A percentile compares a stretch with the other conserved stretches of the same genome.
Conservation (phyloP, 2,329 filamentous ascomycete species). For the Stemphylium vesicarium region DNA sequence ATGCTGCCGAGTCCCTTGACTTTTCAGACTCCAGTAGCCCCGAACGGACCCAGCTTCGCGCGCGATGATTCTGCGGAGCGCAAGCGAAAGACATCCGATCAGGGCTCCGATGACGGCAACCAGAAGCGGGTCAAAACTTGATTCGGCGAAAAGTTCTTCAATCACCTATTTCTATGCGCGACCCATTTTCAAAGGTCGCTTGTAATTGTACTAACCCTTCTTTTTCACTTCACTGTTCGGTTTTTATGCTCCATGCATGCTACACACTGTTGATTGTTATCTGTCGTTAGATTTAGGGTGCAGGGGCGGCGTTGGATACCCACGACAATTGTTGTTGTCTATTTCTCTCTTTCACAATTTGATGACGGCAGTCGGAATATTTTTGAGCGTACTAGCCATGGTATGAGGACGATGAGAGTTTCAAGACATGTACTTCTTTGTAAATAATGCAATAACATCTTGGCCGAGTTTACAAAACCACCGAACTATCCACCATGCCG, state of each 20-base stretch:
- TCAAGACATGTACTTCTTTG: constrained; percentile 15
- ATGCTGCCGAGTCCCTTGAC: constrained; percentile 91
- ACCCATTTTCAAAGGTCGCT: background rate
- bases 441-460: constrained; percentile 26
- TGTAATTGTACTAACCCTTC: constrained; percentile 19
- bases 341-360: constrained; percentile 24
- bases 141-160: background rate
- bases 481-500: background rate
- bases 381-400: constrained; percentile 9
- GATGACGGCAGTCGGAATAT: constrained; percentile 10
- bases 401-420: constrained; percentile 17
- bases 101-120: constrained; percentile 44
- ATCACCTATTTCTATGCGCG: background rate
- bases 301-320: constrained; percentile 39
- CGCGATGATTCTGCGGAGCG: constrained; percentile 51
- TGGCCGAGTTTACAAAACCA: constrained; percentile 8
- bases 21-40: constrained; percentile 79
- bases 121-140: constrained; percentile 49
- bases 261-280: constrained; percentile 4
- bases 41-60: constrained; percentile 53
- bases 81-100: constrained; percentile 51
- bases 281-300: constrained; percentile 18
- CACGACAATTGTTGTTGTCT: constrained; percentile 24
- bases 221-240: constrained; percentile 7
- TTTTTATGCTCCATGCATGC: constrained; percentile 17